Conservation (phyloP, 768 basidiomycete species). For the Auricularia heimuer region DNA sequence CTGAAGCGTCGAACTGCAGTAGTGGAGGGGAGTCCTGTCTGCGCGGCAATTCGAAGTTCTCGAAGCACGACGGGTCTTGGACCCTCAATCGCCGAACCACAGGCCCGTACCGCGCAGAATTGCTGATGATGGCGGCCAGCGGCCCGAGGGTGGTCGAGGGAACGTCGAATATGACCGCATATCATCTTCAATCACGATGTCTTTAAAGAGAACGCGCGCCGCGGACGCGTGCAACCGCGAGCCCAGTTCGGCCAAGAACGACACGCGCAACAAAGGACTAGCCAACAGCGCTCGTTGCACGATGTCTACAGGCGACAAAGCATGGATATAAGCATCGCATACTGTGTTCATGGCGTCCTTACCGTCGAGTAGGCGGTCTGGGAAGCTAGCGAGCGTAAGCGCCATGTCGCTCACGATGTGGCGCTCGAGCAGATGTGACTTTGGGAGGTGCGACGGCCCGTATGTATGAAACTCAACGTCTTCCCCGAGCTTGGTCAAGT, state of each 20-base stretch:
- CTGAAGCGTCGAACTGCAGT: slow-evolving; percentile 7
- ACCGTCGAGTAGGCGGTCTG: slow-evolving; percentile 8
- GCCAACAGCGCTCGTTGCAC: slow-evolving; percentile 3
- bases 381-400: slow-evolving; percentile 4
- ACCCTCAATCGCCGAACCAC: slow-evolving; percentile 22
- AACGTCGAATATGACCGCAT: slow-evolving; percentile 12
- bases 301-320: slow-evolving; percentile 3
- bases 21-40: slow-evolving; percentile 3
- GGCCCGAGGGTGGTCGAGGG: slow-evolving; percentile 7
- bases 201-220: slow-evolving; percentile 22
- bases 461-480: neutral
- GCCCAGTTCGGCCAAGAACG: slow-evolving; percentile 22
- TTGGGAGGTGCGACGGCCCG: neutral
- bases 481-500: neutral
- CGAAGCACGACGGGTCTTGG: slow-evolving; percentile 11
- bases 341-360: neutral
- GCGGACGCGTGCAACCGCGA: slow-evolving; percentile 21
- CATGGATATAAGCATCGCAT: neutral
- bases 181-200: slow-evolving; percentile 23
- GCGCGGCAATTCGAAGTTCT: neutral
- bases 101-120: slow-evolving; percentile 22
- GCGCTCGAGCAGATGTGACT: neutral
- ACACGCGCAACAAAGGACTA: slow-evolving; percentile 6
- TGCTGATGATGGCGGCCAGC: slow-evolving; percentile 20
- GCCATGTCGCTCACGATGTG: neutral